phyloP scores from a whole-genome alignment of 2,329 filamentous ascomycete genomes.

The Pseudogymnoascus pannorum region DNA sequence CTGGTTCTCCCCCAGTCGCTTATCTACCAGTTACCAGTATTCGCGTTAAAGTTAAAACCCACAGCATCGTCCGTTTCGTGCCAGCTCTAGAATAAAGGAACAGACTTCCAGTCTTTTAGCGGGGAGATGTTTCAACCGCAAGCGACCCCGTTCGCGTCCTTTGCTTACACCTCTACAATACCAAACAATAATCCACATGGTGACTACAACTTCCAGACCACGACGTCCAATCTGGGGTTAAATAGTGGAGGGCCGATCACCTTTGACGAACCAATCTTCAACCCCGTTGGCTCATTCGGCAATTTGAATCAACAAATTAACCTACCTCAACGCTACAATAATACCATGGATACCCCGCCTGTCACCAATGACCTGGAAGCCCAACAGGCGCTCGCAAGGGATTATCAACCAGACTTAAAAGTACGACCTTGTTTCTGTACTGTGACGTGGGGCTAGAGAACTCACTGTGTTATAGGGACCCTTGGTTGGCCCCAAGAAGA shows the following conservation, averaged over 20 bases:
- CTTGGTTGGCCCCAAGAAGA: slow-evolving; percentile 69
- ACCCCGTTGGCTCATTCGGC: slow-evolving; percentile 3
- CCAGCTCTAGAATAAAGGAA: not conserved
- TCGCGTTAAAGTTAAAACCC: not conserved
- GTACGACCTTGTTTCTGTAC: slow-evolving; percentile 32
- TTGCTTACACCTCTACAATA: not conserved
- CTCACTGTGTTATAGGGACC: slow-evolving; percentile 57
- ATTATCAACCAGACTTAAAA: slow-evolving; percentile 50
- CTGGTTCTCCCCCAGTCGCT: not conserved
- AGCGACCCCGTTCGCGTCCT: not conserved
- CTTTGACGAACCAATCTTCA: slow-evolving; percentile 11
- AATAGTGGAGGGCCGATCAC: slow-evolving; percentile 9
- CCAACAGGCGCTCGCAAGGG: slow-evolving; percentile 53
- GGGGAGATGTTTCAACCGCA: slow-evolving; percentile 9
- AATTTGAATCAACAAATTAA: not conserved
- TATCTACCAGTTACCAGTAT: not conserved
- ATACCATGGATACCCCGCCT: slow-evolving; percentile 20
- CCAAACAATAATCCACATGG: slow-evolving; percentile 6
- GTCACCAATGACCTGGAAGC: slow-evolving; percentile 31
- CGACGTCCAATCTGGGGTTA: not conserved
- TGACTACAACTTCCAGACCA: not conserved
- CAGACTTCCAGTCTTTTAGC: slow-evolving; percentile 1
- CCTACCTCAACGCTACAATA: slow-evolving; percentile 11
- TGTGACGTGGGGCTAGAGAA: slow-evolving; percentile 14
- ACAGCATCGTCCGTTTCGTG: not conserved